A percentile compares a stretch with the other conserved stretches of the same genome.
Evolutionary conservation across 2,329 filamentous ascomycete genomes (phyloP).

Genomic region (Cladosporium sp.): DNA sequence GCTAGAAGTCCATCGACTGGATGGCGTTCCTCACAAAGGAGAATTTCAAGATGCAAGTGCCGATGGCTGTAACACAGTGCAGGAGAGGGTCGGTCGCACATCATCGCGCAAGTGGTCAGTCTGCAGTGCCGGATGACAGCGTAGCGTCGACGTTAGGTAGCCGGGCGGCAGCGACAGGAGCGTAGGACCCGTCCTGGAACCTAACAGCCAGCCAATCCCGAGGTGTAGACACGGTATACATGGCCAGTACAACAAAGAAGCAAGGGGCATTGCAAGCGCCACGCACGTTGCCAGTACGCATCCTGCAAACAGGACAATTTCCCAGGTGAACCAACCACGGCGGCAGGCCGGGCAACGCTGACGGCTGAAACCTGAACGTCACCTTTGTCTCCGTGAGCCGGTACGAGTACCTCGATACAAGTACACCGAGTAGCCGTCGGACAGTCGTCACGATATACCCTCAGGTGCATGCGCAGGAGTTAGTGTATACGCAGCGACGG

Average conservation of each 20-base stretch:
- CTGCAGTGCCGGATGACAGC: constrained; percentile 4
- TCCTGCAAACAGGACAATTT: neutral
- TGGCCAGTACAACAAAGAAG: constrained; percentile 3
- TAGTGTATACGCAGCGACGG: neutral
- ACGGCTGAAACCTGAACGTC: constrained; percentile 9
- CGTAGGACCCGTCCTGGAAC: neutral
- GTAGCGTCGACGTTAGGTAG: neutral
- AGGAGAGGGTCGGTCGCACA: neutral
- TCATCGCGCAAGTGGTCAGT: constrained; percentile 6
- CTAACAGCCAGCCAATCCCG: constrained; percentile 5
- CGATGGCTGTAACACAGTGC: constrained; percentile 6
- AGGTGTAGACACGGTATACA: neutral
- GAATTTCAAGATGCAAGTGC: constrained; percentile 1
- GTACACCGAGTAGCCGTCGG: neutral
- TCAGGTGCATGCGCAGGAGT: neutral
- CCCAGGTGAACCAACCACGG: constrained; percentile 6
- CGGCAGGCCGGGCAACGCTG: neutral
- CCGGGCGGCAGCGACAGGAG: constrained; percentile 9
- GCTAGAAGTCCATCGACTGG: neutral
- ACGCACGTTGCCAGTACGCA: neutral
- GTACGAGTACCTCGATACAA: constrained; percentile 9
- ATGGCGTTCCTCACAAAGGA: neutral
- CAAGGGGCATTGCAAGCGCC: constrained; percentile 12
- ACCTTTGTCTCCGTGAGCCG: neutral
- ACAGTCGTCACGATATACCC: constrained; percentile 1